These are phyloP conservation scores for Canna indica DNA, from an alignment of 176 grass and related monocot species.

Conservation along the genomic window DNA sequence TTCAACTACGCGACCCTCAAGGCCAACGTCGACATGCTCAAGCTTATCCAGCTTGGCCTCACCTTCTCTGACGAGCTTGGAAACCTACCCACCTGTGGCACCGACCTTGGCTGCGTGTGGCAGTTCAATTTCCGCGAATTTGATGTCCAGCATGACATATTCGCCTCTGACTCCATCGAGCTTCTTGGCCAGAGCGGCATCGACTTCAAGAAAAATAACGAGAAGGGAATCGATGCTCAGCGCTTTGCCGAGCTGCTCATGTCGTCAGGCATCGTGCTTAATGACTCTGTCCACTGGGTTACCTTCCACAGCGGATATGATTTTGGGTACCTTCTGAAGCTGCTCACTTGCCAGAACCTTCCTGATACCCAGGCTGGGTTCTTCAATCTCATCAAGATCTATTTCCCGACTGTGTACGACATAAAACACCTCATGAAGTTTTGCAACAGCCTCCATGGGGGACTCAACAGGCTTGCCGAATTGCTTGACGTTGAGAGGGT, in stretches of 20 bases:
- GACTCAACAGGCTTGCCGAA: slow-evolving; percentile 90
- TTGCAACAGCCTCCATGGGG: slow-evolving; percentile 92
- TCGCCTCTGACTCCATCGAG: slow-evolving; percentile 83
- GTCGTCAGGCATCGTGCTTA: slow-evolving; percentile 90
- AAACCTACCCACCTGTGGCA: slow-evolving; percentile 54
- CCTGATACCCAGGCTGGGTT: slow-evolving; percentile 64
- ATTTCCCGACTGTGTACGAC: slow-evolving; percentile 84
- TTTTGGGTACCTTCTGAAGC: slow-evolving; percentile 83
- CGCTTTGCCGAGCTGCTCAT: slow-evolving; percentile 82
- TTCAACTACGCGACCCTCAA: slow-evolving; percentile 98
- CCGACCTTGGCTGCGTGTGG: slow-evolving; percentile 64
- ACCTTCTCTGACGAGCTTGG: slow-evolving; percentile 70
- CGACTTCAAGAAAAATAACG: slow-evolving; percentile 61
- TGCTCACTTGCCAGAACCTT: slow-evolving; percentile 72
- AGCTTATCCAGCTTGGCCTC: slow-evolving; percentile 89
- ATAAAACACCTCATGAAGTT: slow-evolving; percentile 99
- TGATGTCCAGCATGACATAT: slow-evolving; percentile 57
- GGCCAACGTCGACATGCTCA: slow-evolving; percentile 95
- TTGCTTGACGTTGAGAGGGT: slow-evolving; percentile 90
- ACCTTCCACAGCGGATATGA: slow-evolving; percentile 94
- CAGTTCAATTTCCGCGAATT: slow-evolving; percentile 99
- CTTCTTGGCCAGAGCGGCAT: slow-evolving; percentile 87
- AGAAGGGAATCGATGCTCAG: slow-evolving; percentile 53
- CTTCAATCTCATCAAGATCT: slow-evolving; percentile 83
- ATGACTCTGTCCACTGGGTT: slow-evolving; percentile 76